Base-by-base conservation (phyloP, 148 eudicot species). In the Polygonum aviculare region DNA sequence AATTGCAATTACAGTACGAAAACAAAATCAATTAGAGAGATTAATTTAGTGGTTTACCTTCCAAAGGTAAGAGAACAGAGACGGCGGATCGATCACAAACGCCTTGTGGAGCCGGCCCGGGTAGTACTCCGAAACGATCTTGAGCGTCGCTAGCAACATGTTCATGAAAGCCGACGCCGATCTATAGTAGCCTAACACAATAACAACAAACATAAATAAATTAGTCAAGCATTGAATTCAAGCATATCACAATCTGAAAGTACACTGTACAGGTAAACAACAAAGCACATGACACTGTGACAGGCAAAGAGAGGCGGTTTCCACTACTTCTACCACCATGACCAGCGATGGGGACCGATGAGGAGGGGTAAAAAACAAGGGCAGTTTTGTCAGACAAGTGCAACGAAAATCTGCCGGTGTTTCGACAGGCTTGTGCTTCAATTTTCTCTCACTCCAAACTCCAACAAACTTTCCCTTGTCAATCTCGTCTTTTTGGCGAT, bases 141-240 rank as follows among this genome's bases (percentile, higher is more conserved):
- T 95, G 36, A 95, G 84, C 72, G 94, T 86, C 44, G 89, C 82
- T 72, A 95, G 80, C 84, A 92, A 73, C 79, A 89, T 80, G 82
- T 90, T 95, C 96, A 95, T 84, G 76, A 95, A 95, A 81, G 91
- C 87, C 74, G 99, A 85, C 5, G 90, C 99, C 76, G 99, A 89
- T 78, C 97, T 92, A 96, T 85, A 87, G 85, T 87, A 88, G 89
- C 97, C 99, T 94, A 92, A 87, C 78, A 11, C 59, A 38, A 38
- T 31, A 26, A 7, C 36, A 60, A 26, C 11, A 48, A 12, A 1
- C 14, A 18, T 15, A 60, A 26, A 60, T 60, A 22, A 22, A 2
- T 2, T 2, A 54, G 22, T n/a, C 18, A 54, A 2, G 59, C 59
- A 54, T n/a, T 44, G 9, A 44, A 44, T 44, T 39, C 3, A 39